A percentile compares a stretch with the other conserved stretches of the same genome.
Conservation (phyloP, 1,284 basidiomycete genomes). For the Fistulinella cinereoalba region DNA sequence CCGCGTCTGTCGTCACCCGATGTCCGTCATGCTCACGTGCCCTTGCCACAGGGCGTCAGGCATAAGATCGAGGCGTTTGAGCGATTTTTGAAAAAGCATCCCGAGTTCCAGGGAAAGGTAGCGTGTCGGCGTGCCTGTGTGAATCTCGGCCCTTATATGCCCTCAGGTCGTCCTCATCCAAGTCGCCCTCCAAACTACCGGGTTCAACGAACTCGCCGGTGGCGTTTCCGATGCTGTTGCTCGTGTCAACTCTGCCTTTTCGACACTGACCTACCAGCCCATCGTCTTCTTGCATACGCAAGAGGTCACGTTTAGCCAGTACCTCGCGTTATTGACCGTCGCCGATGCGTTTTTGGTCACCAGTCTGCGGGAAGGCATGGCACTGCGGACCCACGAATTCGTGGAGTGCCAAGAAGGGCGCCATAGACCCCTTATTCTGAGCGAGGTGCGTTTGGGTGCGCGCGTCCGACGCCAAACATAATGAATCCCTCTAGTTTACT, state of each 20-base stretch:
- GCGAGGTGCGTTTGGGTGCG: slow-evolving; percentile 58
- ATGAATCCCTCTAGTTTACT: slow-evolving; percentile 58
- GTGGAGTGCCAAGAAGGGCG: slow-evolving; percentile 77
- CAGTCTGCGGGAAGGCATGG: slow-evolving; percentile 86
- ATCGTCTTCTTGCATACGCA: slow-evolving; percentile 86
- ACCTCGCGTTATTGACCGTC: slow-evolving; percentile 77
- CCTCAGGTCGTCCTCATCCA: slow-evolving; percentile 76
- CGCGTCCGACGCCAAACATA: neutral
- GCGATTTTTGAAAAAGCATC: slow-evolving; percentile 74
- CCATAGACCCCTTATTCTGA: slow-evolving; percentile 72
- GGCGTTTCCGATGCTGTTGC: slow-evolving; percentile 76
- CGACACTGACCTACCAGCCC: slow-evolving; percentile 82
- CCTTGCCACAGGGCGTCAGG: slow-evolving; percentile 55
- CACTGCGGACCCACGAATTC: slow-evolving; percentile 74
- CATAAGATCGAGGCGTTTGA: slow-evolving; percentile 86
- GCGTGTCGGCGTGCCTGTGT: neutral
- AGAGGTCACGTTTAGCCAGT: slow-evolving; percentile 84
- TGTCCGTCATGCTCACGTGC: neutral
- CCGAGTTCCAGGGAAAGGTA: slow-evolving; percentile 75
- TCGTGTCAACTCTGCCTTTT: slow-evolving; percentile 80
- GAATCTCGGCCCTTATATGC: neutral
- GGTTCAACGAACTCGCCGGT: slow-evolving; percentile 72
- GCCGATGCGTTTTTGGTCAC: slow-evolving; percentile 89
- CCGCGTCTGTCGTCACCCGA: neutral
- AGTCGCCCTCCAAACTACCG: slow-evolving; percentile 81